Evolutionary conservation across 306 rosid species (phyloP).

Genomic region (Abrus pulchellus): DNA sequence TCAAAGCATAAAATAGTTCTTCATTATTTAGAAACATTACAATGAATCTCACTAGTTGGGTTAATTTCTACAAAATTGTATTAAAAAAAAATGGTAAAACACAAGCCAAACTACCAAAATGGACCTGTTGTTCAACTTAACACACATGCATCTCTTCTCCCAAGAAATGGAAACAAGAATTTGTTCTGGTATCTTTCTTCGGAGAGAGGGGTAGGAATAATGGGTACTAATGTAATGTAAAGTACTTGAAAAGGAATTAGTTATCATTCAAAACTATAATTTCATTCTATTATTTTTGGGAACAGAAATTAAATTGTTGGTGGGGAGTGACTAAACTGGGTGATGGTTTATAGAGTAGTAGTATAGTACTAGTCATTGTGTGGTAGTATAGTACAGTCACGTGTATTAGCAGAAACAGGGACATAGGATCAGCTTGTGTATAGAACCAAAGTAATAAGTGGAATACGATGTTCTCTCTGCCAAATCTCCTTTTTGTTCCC

Average conservation of each 20-base stretch:
- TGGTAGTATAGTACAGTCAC: not conserved
- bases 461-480: not conserved
- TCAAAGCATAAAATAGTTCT: not conserved
- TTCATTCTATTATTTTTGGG: conserved; percentile 10
- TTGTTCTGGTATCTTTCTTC: not conserved
- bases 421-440: conserved; percentile 1
- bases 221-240: conserved; percentile 13
- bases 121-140: not conserved
- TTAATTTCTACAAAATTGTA: conserved; percentile 17
- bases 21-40: not conserved
- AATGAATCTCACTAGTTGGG: conserved; percentile 10
- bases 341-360: not conserved
- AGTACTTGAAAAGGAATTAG: conserved; percentile 15
- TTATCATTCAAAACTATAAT: conserved; percentile 18
- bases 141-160: not conserved
- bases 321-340: not conserved
- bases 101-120: not conserved
- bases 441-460: conserved; percentile 3
- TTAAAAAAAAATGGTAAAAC: not conserved
- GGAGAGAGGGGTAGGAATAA: not conserved
- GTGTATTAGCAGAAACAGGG: not conserved
- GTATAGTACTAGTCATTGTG: not conserved
- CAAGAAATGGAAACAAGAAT: not conserved
- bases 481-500: conserved; percentile 18
- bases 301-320: conserved; percentile 5